Conservation (phyloP, 2,329 filamentous ascomycete genomes). For the Penicillium sp. region DNA sequence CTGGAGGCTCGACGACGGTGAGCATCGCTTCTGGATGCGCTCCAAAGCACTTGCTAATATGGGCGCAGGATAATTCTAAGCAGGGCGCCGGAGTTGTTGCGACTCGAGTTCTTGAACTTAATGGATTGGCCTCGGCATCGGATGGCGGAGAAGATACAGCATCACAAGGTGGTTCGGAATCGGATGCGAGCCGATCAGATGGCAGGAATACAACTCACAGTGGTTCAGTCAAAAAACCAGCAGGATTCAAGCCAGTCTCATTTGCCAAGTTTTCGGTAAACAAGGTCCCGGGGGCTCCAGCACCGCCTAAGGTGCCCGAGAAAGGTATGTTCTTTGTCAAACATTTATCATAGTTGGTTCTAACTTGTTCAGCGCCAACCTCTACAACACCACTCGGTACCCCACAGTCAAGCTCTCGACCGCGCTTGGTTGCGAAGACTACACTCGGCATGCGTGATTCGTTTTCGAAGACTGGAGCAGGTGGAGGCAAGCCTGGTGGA, state of each 20-base stretch:
- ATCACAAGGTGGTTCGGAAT: conserved; percentile 58
- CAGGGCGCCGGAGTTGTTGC: conserved; percentile 35
- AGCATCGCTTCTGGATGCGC: conserved; percentile 21
- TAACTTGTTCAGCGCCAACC: conserved; percentile 30
- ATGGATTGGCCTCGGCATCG: conserved; percentile 38
- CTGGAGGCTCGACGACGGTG: conserved; percentile 32
- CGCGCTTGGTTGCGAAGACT: conserved; percentile 64
- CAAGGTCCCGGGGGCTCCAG: conserved; percentile 58
- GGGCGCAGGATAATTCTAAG: conserved; percentile 30
- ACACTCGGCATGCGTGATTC: conserved; percentile 54
- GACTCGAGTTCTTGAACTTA: conserved; percentile 41
- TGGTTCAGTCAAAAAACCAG: conserved; percentile 59
- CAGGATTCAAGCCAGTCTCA: conserved; percentile 64
- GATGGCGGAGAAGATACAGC: conserved; percentile 42
- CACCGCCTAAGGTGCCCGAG: conserved; percentile 53
- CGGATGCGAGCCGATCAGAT: conserved; percentile 60
- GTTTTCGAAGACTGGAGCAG: conserved; percentile 50
- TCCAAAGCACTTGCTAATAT: conserved; percentile 22
- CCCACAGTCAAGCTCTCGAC: conserved; percentile 52
- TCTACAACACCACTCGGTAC: conserved; percentile 41
- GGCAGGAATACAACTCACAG: conserved; percentile 49
- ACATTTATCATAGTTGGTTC: not conserved
- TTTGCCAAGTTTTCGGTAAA: conserved; percentile 66
- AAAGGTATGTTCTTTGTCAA: conserved; percentile 47
- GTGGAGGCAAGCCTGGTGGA: conserved; percentile 46